Evolutionary conservation across 805 yeast genomes (phyloP).

Genomic region (Yamadazyma ubonensis): DNA sequence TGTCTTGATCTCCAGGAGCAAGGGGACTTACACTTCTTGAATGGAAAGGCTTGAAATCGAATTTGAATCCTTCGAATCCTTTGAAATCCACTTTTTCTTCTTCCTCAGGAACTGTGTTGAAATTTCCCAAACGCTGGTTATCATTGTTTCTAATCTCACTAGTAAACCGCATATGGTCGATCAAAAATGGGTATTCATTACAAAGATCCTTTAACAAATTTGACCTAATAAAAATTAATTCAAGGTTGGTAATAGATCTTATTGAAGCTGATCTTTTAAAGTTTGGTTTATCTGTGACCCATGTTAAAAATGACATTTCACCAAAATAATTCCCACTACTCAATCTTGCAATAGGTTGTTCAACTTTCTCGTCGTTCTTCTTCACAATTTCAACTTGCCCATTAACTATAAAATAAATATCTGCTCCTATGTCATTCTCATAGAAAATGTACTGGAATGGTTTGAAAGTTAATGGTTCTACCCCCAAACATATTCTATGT

Average conservation of each 20-base stretch:
- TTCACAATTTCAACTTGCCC: slow-evolving; percentile 72
- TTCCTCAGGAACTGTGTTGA: background rate
- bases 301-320: slow-evolving; percentile 67
- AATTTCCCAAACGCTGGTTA: slow-evolving; percentile 3
- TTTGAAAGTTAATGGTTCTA: slow-evolving; percentile 51
- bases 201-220: slow-evolving; percentile 54
- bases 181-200: slow-evolving; percentile 54
- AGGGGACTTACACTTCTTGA: slow-evolving; percentile 17
- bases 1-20: slow-evolving; percentile 5
- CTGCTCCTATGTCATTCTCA: slow-evolving; percentile 60
- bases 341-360: slow-evolving; percentile 52
- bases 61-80: slow-evolving; percentile 6
- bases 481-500: slow-evolving; percentile 63
- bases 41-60: slow-evolving; percentile 15
- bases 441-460: slow-evolving; percentile 61
- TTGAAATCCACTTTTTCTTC: slow-evolving; percentile 8
- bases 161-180: slow-evolving; percentile 58
- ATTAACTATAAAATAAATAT: slow-evolving; percentile 61
- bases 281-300: slow-evolving; percentile 32
- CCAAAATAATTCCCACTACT: slow-evolving; percentile 70
- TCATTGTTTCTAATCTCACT: slow-evolving; percentile 48
- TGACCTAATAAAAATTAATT: slow-evolving; percentile 59
- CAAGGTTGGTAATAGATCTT: slow-evolving; percentile 58
- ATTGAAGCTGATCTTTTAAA: slow-evolving; percentile 57
- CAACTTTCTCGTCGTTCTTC: slow-evolving; percentile 12